A percentile compares a stretch with the other conserved stretches of the same genome.
Conservation (phyloP, 2,329 filamentous ascomycete species). For the Colletotrichum noveboracense region DNA sequence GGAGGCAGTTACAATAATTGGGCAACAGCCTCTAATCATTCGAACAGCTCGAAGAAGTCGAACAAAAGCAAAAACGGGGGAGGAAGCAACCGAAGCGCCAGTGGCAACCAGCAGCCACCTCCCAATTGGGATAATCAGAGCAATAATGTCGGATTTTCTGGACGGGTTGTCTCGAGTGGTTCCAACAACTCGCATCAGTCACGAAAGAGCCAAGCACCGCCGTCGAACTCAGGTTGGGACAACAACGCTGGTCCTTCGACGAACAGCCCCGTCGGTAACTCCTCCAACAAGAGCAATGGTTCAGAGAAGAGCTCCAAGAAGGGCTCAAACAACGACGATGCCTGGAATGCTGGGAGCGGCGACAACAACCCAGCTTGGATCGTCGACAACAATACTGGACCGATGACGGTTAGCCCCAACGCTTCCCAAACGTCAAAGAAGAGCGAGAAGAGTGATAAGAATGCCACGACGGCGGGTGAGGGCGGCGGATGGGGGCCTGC, state of each 20-base stretch:
- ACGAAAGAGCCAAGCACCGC: neutral
- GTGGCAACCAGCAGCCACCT: neutral
- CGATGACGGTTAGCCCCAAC: conserved; percentile 7
- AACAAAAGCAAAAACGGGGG: neutral
- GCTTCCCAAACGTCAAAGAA: conserved; percentile 2
- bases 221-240: conserved; percentile 14
- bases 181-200: conserved; percentile 3
- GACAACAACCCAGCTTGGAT: conserved; percentile 10
- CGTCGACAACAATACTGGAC: conserved; percentile 9
- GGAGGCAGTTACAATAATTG: conserved; percentile 5
- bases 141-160: conserved; percentile 15
- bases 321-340: neutral
- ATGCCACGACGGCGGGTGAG: neutral
- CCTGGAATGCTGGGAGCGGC: neutral
- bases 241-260: conserved; percentile 21
- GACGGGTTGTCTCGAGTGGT: neutral
- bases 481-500: conserved; percentile 13
- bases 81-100: neutral
- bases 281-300: conserved; percentile 7
- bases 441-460: neutral
- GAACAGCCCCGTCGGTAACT: neutral
- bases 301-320: conserved; percentile 1
- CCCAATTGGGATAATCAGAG: conserved; percentile 4
- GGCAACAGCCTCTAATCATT: conserved; percentile 4
- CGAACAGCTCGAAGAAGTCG: conserved; percentile 13